Evolutionary conservation across 331 rosid species (phyloP).

Genomic region (Acacia pycnantha): DNA sequence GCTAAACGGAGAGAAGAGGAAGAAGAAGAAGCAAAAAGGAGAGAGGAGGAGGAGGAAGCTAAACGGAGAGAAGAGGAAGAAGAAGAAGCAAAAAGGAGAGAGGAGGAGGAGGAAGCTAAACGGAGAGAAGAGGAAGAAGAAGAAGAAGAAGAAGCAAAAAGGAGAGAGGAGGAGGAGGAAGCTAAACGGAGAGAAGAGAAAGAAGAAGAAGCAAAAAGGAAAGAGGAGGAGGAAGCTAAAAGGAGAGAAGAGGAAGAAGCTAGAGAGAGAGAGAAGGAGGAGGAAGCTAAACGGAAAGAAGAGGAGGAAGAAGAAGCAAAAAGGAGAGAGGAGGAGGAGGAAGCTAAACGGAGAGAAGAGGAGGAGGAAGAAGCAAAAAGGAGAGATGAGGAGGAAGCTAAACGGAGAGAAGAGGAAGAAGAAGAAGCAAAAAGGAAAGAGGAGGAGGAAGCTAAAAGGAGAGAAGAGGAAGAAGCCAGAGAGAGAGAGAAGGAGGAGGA

Average conservation of each 20-base stretch:
- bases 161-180: conserved; percentile 23
- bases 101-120: conserved; percentile 31
- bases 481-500: conserved; percentile 16
- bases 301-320: neutral
- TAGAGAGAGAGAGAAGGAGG: conserved; percentile 24
- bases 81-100: neutral
- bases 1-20: neutral
- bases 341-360: neutral
- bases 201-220: neutral
- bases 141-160: neutral
- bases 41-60: neutral
- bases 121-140: conserved; percentile 9
- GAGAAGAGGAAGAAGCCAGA: neutral
- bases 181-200: neutral
- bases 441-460: neutral
- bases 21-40: neutral
- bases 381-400: conserved; percentile 32
- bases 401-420: conserved; percentile 14
- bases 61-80: conserved; percentile 8
- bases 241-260: neutral
- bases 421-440: neutral
- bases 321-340: neutral
- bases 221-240: neutral
- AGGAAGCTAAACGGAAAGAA: conserved; percentile 17
- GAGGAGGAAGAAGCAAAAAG: neutral